phyloP scores from a whole-genome alignment of 345 rosid species.

The Eucalyptus tenuipes region DNA sequence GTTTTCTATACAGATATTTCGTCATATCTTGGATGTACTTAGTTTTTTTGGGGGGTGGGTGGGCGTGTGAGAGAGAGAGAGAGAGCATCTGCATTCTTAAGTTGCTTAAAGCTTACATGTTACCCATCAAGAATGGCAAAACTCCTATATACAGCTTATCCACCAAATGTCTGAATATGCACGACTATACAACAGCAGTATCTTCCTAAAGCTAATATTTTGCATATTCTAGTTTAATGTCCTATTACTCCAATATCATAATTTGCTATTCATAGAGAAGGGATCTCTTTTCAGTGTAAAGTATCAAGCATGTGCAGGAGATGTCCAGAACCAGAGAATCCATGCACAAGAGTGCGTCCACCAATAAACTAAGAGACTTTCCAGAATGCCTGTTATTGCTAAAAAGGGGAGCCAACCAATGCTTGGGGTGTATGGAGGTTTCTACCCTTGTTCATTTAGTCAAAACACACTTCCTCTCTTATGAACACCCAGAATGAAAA shows the following conservation, averaged over 20 bases:
- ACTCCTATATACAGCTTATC: not conserved
- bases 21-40: not conserved
- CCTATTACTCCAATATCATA: not conserved
- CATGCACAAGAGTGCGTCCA: not conserved
- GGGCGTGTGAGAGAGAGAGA: not conserved
- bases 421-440: not conserved
- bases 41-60: not conserved
- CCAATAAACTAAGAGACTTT: not conserved
- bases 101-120: not conserved
- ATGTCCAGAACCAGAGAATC: not conserved
- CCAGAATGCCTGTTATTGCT: not conserved
- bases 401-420: not conserved
- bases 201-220: not conserved
- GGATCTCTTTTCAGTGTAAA: not conserved
- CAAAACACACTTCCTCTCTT: not conserved
- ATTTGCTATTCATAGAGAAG: not conserved
- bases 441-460: not conserved
- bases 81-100: not conserved
- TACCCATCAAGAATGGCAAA: not conserved
- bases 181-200: not conserved
- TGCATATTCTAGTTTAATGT: not conserved
- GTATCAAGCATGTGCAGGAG: not conserved
- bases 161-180: not conserved
- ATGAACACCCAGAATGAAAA: not conserved
- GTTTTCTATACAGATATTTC: not conserved